These are phyloP conservation scores for Phaeophleospora eucalypticola DNA, from an alignment of 2,329 filamentous ascomycete genomes.

Conservation along the genomic window DNA sequence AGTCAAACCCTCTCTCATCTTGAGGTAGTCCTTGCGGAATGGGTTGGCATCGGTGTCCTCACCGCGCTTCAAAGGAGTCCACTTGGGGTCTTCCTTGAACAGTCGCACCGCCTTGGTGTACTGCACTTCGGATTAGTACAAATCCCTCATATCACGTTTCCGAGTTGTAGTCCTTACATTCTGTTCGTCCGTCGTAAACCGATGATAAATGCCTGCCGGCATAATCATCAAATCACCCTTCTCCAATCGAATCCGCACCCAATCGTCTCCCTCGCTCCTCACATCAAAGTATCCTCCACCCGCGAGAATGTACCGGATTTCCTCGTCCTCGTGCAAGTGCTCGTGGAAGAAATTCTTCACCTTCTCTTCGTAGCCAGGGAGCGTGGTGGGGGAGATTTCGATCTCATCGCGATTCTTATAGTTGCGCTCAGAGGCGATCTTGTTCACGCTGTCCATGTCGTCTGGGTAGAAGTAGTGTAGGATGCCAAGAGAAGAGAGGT, in stretches of 20 bases:
- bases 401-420: constrained; percentile 97
- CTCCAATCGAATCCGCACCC: constrained; percentile 80
- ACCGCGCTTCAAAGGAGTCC: constrained; percentile 85
- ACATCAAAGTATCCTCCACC: constrained; percentile 94
- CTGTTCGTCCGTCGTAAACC: constrained; percentile 87
- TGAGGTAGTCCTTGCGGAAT: constrained; percentile 74
- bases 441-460: constrained; percentile 63
- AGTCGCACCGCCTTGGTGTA: constrained; percentile 94
- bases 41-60: constrained; percentile 73
- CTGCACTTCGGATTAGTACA: constrained; percentile 45
- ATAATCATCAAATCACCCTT: constrained; percentile 90
- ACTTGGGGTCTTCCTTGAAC: constrained; percentile 98
- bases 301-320: constrained; percentile 90
- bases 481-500: constrained; percentile 73
- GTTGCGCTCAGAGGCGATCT: constrained; percentile 66
- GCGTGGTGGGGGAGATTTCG: constrained; percentile 75
- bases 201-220: constrained; percentile 92
- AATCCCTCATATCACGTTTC: background rate
- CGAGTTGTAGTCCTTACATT: constrained; percentile 61
- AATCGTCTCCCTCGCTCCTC: constrained; percentile 73
- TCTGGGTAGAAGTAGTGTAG: constrained; percentile 67
- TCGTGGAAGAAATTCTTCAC: constrained; percentile 92
- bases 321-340: constrained; percentile 96
- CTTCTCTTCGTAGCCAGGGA: constrained; percentile 88
- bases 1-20: constrained; percentile 23